Percentiles rank a stretch among this genome's conserved stretches.
Evolutionary conservation across 345 rosid genomes (phyloP).

Genomic region (Aethionema arabicum): DNA sequence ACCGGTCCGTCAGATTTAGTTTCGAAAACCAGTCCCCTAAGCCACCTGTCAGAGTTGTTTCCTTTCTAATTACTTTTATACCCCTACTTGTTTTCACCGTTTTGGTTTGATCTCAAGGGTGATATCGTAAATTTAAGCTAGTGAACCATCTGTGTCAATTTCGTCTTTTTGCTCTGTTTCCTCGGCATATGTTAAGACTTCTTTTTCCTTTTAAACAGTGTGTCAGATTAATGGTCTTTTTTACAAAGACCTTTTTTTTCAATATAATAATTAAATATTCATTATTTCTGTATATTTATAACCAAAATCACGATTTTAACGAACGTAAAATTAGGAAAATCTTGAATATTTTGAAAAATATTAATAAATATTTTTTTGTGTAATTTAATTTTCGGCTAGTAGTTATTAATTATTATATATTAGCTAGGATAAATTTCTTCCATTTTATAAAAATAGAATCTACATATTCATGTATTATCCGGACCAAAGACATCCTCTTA

Average conservation of each 20-base stretch:
- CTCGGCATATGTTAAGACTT: constrained; percentile 36
- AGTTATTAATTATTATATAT: too few relatives aligned
- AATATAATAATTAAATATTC: background rate
- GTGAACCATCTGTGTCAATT: constrained; percentile 40
- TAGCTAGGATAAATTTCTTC: too few relatives aligned
- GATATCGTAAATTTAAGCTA: background rate
- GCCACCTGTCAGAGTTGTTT: constrained; percentile 36
- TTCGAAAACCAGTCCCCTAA: constrained; percentile 40
- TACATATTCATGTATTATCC: too few relatives aligned
- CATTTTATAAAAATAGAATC: too few relatives aligned
- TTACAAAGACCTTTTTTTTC: constrained; percentile 1
- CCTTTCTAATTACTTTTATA: background rate
- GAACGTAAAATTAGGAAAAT: constrained; percentile 13
- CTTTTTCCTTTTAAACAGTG: constrained; percentile 5
- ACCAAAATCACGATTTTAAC: constrained; percentile 3
- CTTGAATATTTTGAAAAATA: background rate
- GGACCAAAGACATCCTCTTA: constrained; percentile 13
- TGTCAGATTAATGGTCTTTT: constrained; percentile 20
- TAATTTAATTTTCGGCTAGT: too few relatives aligned
- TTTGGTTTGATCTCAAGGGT: background rate
- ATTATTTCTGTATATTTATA: background rate
- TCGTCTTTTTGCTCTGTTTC: constrained; percentile 38
- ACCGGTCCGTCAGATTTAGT: constrained; percentile 43
- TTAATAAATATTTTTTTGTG: too few relatives aligned
- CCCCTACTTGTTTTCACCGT: background rate